Percentiles rank a stretch among this genome's conserved stretches.
Conservation (phyloP, 345 rosid species). For the Hibiscus mutabilis region DNA sequence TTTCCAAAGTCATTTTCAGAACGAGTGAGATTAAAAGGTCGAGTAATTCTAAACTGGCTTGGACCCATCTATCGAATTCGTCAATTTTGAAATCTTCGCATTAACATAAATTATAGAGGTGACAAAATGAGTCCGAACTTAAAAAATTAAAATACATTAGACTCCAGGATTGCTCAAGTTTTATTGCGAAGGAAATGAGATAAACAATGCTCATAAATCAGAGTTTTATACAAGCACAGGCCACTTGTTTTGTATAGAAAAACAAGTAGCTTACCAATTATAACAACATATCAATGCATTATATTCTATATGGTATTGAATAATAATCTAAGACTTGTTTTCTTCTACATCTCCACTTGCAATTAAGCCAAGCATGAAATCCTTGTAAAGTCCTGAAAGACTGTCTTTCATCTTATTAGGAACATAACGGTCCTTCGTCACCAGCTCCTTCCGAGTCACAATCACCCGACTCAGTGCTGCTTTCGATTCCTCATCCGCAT, state of each 20-base stretch:
- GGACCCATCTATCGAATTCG: too few relatives aligned
- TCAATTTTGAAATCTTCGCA: too few relatives aligned
- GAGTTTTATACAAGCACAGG: background rate
- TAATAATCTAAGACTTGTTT: background rate
- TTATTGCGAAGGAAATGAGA: background rate
- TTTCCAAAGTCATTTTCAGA: too few relatives aligned
- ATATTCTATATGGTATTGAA: background rate
- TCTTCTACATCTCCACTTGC: background rate
- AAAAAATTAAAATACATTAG: too few relatives aligned
- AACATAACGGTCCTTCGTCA: slow-evolving; percentile 48
- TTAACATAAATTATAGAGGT: background rate
- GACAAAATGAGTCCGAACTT: too few relatives aligned
- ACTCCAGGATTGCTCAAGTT: background rate
- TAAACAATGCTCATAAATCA: background rate
- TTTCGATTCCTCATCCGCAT: slow-evolving; percentile 44
- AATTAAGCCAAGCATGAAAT: background rate
- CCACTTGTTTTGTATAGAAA: background rate
- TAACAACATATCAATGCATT: background rate
- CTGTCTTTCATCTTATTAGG: slow-evolving; percentile 38
- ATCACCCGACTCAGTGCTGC: slow-evolving; percentile 66
- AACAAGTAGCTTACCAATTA: background rate
- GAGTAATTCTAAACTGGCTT: too few relatives aligned
- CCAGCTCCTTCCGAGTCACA: slow-evolving; percentile 58
- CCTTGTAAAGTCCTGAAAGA: slow-evolving; percentile 59
- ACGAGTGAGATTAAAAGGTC: too few relatives aligned